A percentile compares a stretch with the other conserved stretches of the same genome.
Conservation (phyloP, 768 basidiomycete genomes). For the Suillus fuscotomentosus region DNA sequence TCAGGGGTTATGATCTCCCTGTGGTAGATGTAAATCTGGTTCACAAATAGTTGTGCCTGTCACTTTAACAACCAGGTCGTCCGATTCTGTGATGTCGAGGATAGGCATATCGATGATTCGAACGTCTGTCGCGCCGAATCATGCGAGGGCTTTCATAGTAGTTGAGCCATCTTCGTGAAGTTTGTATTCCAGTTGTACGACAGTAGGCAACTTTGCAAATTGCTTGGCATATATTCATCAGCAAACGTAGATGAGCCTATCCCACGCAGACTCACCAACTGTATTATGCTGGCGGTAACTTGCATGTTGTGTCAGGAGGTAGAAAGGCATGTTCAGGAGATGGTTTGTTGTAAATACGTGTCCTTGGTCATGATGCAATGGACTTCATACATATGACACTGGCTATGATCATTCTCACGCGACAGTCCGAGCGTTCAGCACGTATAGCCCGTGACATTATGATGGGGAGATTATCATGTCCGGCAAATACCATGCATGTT, state of each 20-base stretch:
- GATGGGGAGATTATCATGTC: background rate
- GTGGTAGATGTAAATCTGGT: conserved; percentile 64
- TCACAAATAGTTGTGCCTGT: conserved; percentile 78
- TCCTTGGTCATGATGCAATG: background rate
- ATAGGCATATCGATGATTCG: conserved; percentile 45
- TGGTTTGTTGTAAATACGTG: background rate
- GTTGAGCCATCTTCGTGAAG: conserved; percentile 48
- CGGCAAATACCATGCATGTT: background rate
- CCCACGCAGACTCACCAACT: conserved; percentile 20
- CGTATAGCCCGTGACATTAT: background rate
- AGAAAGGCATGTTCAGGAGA: background rate
- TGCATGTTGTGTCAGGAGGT: conserved; percentile 20
- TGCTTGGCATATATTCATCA: conserved; percentile 19
- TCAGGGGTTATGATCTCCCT: conserved; percentile 69
- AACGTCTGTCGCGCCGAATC: conserved; percentile 58
- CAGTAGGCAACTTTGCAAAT: conserved; percentile 40
- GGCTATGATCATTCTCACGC: background rate
- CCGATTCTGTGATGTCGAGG: conserved; percentile 65
- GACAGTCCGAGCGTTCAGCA: background rate
- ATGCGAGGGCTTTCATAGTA: conserved; percentile 69
- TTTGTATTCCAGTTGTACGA: conserved; percentile 45
- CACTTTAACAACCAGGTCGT: conserved; percentile 73
- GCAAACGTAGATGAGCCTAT: background rate
- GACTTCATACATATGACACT: conserved; percentile 1
- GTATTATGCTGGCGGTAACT: conserved; percentile 26